Conservation (phyloP, 2,329 filamentous ascomycete species). For the Cytospora leucostoma region DNA sequence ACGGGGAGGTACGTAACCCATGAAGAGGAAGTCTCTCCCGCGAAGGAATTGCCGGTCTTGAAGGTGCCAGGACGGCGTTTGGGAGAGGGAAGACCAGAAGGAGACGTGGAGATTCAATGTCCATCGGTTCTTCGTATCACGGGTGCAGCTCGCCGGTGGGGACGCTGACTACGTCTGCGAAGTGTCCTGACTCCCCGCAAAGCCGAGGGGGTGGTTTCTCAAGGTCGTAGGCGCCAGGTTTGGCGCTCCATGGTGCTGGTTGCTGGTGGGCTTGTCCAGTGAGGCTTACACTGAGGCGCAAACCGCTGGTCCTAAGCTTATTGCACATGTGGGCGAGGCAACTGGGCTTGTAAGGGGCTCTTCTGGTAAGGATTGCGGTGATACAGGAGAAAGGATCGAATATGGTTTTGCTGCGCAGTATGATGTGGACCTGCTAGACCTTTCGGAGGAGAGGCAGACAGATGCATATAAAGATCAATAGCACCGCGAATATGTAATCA, state of each 20-base stretch:
- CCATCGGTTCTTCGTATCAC: conserved; percentile 27
- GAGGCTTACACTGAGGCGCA: conserved; percentile 25
- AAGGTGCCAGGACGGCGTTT: conserved; percentile 12
- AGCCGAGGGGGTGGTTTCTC: conserved; percentile 19
- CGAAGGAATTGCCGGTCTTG: too few relatives aligned
- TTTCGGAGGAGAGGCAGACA: too few relatives aligned
- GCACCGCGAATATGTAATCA: too few relatives aligned
- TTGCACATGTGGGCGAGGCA: conserved; percentile 28
- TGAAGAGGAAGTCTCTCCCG: too few relatives aligned
- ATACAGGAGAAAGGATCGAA: conserved; percentile 27
- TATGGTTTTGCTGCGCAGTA: too few relatives aligned
- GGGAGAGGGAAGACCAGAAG: neutral
- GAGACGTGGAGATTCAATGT: neutral
- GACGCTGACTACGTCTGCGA: conserved; percentile 15
- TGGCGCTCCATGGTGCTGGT: conserved; percentile 27
- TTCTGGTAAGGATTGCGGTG: conserved; percentile 26
- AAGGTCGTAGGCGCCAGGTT: conserved; percentile 28
- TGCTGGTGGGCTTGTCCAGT: conserved; percentile 23
- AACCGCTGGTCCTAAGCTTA: conserved; percentile 27
- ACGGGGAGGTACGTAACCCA: conserved; percentile 28
- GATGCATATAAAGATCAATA: too few relatives aligned
- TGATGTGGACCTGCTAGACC: too few relatives aligned
- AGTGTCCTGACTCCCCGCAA: conserved; percentile 26
- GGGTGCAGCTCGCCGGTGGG: conserved; percentile 25
- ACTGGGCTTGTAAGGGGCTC: conserved; percentile 25